These are phyloP conservation scores for Coniochaeta ligniaria DNA, from an alignment of 2,329 filamentous ascomycete genomes.

Conservation along the genomic window DNA sequence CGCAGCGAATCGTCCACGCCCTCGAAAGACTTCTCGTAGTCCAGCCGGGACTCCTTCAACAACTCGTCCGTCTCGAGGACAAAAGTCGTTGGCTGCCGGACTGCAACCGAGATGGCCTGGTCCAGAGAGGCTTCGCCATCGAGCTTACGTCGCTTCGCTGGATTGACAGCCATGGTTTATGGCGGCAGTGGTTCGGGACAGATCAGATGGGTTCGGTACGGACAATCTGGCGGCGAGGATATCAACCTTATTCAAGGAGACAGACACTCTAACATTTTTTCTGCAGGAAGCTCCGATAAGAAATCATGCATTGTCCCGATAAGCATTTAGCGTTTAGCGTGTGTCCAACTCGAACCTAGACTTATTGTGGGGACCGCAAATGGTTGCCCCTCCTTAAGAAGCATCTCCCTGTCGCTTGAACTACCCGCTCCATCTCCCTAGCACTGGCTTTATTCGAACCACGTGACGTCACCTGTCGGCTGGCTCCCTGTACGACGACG, in stretches of 20 bases:
- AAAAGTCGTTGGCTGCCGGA: constrained; percentile 41
- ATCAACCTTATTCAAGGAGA: not conserved
- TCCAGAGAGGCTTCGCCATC: constrained; percentile 14
- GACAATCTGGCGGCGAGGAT: not conserved
- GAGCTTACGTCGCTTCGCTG: constrained; percentile 25
- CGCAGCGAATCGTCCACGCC: constrained; percentile 43
- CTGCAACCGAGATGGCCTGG: constrained; percentile 19
- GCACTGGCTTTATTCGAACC: not conserved
- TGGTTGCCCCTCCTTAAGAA: not conserved
- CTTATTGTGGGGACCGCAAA: too few relatives aligned
- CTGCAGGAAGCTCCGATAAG: constrained; percentile 9
- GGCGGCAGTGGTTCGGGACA: not conserved
- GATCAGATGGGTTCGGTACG: not conserved
- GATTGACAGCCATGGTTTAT: constrained; percentile 20
- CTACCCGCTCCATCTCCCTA: not conserved
- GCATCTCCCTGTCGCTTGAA: not conserved
- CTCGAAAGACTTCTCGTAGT: constrained; percentile 41
- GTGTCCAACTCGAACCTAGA: too few relatives aligned
- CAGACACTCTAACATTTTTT: constrained; percentile 6
- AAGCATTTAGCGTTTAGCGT: too few relatives aligned
- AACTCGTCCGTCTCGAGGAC: constrained; percentile 54
- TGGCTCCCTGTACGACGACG: not conserved
- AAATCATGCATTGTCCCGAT: constrained; percentile 4
- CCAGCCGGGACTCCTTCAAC: constrained; percentile 44
- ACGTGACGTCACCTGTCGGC: not conserved